Conservation (phyloP, 345 rosid genomes). For the Citrus reticulata region DNA sequence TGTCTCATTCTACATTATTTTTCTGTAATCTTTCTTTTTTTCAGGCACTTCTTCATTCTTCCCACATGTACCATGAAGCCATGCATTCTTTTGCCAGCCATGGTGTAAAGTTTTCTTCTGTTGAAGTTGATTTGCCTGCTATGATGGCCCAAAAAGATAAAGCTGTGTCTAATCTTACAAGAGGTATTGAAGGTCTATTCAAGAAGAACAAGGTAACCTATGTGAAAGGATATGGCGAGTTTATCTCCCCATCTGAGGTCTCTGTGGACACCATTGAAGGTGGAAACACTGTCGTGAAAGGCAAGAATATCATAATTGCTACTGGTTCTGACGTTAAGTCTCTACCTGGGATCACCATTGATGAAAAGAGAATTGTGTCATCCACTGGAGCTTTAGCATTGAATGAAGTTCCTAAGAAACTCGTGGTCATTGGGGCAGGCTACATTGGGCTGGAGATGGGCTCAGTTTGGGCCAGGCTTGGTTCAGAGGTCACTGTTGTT, state of each 20-base stretch:
- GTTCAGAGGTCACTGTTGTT: conserved; percentile 96
- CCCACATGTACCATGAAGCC: conserved; percentile 98
- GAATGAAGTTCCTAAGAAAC: conserved; percentile 81
- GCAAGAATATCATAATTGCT: conserved; percentile 86
- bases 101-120: conserved; percentile 84
- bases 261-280: conserved; percentile 89
- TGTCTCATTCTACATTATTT: background rate
- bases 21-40: conserved; percentile 2
- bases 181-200: conserved; percentile 93
- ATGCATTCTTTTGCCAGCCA: conserved; percentile 76
- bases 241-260: conserved; percentile 80
- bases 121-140: conserved; percentile 92
- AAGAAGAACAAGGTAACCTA: conserved; percentile 96
- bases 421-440: conserved; percentile 97
- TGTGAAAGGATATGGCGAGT: conserved; percentile 93
- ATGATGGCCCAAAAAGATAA: conserved; percentile 98
- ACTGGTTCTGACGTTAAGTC: conserved; percentile 98
- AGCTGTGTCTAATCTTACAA: conserved; percentile 79
- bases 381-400: conserved; percentile 92
- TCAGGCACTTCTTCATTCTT: conserved; percentile 98
- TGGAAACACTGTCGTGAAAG: conserved; percentile 70
- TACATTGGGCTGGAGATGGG: conserved; percentile 99
- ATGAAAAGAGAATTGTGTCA: conserved; percentile 89
- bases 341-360: conserved; percentile 89
- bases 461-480: conserved; percentile 91